phyloP scores from a whole-genome alignment of 305 asterid genomes.

The Euphrasia arctica region DNA sequence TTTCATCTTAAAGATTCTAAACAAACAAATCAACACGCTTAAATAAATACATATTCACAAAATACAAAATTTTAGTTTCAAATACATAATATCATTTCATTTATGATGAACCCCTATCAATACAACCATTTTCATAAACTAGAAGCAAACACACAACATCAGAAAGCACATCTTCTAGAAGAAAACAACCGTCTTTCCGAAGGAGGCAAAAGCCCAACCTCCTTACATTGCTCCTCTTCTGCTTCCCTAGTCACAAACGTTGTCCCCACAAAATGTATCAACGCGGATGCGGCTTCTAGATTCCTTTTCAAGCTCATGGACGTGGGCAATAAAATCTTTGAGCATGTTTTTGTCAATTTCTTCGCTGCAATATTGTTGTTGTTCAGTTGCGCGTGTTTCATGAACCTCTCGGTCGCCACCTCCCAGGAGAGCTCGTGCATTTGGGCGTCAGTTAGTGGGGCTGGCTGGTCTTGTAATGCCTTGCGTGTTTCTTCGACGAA shows the following conservation, averaged over 20 bases:
- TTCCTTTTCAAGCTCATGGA: slow-evolving; percentile 57
- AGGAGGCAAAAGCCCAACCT: slow-evolving; percentile 56
- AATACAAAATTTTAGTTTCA: too few relatives aligned
- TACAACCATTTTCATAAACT: background rate
- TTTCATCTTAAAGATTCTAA: too few relatives aligned
- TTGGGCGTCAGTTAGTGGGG: slow-evolving; percentile 64
- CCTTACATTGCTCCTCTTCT: slow-evolving; percentile 72
- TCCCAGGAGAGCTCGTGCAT: slow-evolving; percentile 89
- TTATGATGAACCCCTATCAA: background rate
- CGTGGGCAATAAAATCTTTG: slow-evolving; percentile 55
- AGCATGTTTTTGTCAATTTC: slow-evolving; percentile 31
- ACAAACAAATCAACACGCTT: too few relatives aligned
- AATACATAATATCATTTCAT: too few relatives aligned
- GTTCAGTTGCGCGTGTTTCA: slow-evolving; percentile 57
- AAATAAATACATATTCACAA: too few relatives aligned
- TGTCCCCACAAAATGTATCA: slow-evolving; percentile 69
- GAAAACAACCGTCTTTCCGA: slow-evolving; percentile 32
- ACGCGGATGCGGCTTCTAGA: slow-evolving; percentile 81
- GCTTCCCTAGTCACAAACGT: slow-evolving; percentile 54
- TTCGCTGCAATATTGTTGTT: slow-evolving; percentile 35
- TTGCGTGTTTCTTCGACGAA: slow-evolving; percentile 62
- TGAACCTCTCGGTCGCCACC: slow-evolving; percentile 82
- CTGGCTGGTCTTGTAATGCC: slow-evolving; percentile 75
- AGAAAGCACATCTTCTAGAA: slow-evolving; percentile 47
- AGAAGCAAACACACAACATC: slow-evolving; percentile 5